These are phyloP conservation scores for Sindora glabra DNA, from an alignment of 306 rosid genomes.

Conservation along the genomic window DNA sequence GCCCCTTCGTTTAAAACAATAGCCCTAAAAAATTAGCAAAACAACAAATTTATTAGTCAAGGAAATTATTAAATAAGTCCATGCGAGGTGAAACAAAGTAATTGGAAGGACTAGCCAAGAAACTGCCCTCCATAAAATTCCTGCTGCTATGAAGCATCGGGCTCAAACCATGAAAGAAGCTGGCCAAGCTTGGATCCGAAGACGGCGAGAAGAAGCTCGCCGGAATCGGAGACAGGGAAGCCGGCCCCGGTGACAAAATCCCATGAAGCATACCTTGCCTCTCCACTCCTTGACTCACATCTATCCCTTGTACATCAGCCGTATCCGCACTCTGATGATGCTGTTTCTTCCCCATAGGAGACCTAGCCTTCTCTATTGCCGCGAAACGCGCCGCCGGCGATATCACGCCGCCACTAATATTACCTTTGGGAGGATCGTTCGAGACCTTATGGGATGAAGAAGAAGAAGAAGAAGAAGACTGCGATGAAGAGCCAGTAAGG, in stretches of 20 bases:
- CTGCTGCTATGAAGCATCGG: conserved; percentile 42
- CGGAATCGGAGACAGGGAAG: conserved; percentile 53
- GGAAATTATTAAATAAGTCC: conserved; percentile 64
- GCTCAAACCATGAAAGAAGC: conserved; percentile 63
- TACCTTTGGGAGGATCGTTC: conserved; percentile 4
- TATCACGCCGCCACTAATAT: not conserved
- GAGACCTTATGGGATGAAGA: not conserved
- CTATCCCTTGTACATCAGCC: conserved; percentile 18
- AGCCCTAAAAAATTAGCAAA: not conserved
- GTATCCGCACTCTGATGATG: not conserved
- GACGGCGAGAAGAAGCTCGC: conserved; percentile 47
- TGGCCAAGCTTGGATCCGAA: conserved; percentile 35
- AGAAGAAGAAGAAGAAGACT: conserved; percentile 10
- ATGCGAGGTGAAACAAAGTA: conserved; percentile 61
- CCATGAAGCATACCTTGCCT: conserved; percentile 40
- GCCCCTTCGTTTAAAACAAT: not conserved
- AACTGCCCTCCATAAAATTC: conserved; percentile 47
- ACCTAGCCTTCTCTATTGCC: conserved; percentile 38
- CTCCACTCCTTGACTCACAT: conserved; percentile 13
- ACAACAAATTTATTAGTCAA: conserved; percentile 14
- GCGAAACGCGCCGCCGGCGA: conserved; percentile 62
- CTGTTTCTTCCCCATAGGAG: conserved; percentile 19
- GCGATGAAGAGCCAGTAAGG: conserved; percentile 51
- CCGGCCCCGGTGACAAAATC: conserved; percentile 75
- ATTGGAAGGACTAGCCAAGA: conserved; percentile 61